Evolutionary conservation across 345 rosid species (phyloP).

Genomic region (Reutealis trisperma): DNA sequence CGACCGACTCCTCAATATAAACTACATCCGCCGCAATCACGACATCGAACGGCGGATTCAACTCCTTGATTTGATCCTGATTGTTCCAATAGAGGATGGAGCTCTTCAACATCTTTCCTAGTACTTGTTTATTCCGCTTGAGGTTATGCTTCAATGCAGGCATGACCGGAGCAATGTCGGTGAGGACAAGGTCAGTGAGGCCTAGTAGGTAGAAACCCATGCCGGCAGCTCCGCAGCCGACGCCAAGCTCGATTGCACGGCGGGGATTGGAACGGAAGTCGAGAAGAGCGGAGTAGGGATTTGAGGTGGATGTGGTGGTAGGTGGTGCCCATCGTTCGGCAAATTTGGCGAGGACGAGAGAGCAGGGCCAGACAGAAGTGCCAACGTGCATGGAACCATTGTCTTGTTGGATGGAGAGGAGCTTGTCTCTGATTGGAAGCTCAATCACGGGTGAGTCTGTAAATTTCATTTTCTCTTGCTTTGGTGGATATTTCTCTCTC

Average conservation of each 20-base stretch:
- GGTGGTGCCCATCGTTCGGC: slow-evolving; percentile 78
- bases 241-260: slow-evolving; percentile 75
- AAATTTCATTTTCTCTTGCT: slow-evolving; percentile 57
- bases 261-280: slow-evolving; percentile 55
- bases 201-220: slow-evolving; percentile 87
- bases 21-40: slow-evolving; percentile 90
- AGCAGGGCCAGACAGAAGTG: slow-evolving; percentile 94
- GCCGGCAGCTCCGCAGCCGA: slow-evolving; percentile 89
- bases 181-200: slow-evolving; percentile 68
- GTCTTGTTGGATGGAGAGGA: slow-evolving; percentile 78
- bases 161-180: slow-evolving; percentile 89
- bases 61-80: slow-evolving; percentile 54
- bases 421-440: slow-evolving; percentile 54
- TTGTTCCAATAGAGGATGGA: slow-evolving; percentile 72
- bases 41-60: slow-evolving; percentile 74
- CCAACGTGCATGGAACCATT: slow-evolving; percentile 89
- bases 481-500: too few species aligned
- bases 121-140: slow-evolving; percentile 76
- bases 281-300: slow-evolving; percentile 66
- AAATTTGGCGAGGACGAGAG: slow-evolving; percentile 86
- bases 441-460: slow-evolving; percentile 89
- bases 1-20: slow-evolving; percentile 72
- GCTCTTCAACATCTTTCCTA: slow-evolving; percentile 58
- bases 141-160: slow-evolving; percentile 90
- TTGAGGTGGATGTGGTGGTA: slow-evolving; percentile 20